These are phyloP conservation scores for Rhazya stricta DNA, from an alignment of 257 asterid genomes.

Conservation along the genomic window DNA sequence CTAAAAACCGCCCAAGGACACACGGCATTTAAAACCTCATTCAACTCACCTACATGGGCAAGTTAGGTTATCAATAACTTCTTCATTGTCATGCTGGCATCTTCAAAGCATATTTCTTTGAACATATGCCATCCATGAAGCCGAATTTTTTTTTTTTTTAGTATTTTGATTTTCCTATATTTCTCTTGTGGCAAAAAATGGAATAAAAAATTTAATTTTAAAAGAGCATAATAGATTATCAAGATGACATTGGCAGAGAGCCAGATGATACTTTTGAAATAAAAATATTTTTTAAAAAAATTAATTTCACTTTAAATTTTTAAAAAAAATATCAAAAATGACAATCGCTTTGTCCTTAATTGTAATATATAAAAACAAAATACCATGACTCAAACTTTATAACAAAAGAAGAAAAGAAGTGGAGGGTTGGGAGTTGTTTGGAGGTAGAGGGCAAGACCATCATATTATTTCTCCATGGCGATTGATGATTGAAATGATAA, in stretches of 20 bases:
- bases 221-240: too few relatives aligned
- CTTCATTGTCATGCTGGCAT: constrained; percentile 26
- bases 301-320: too few relatives aligned
- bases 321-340: too few relatives aligned
- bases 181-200: background rate
- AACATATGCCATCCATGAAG: constrained; percentile 5
- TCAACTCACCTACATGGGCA: constrained; percentile 18
- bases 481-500: too few relatives aligned
- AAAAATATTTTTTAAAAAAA: too few relatives aligned
- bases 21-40: constrained; percentile 41
- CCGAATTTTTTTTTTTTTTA: background rate
- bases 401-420: background rate
- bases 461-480: too few relatives aligned
- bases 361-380: too few relatives aligned
- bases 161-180: background rate
- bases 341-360: too few relatives aligned
- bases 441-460: background rate
- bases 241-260: too few relatives aligned
- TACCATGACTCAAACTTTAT: background rate
- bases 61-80: constrained; percentile 76
- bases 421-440: background rate
- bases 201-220: too few relatives aligned
- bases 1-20: constrained; percentile 25
- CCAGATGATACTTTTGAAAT: too few relatives aligned
- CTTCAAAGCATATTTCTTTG: constrained; percentile 11